Evolutionary conservation across 192 early-diverging fungal genomes (phyloP).

Genomic region (Neocallimastix lanati): DNA sequence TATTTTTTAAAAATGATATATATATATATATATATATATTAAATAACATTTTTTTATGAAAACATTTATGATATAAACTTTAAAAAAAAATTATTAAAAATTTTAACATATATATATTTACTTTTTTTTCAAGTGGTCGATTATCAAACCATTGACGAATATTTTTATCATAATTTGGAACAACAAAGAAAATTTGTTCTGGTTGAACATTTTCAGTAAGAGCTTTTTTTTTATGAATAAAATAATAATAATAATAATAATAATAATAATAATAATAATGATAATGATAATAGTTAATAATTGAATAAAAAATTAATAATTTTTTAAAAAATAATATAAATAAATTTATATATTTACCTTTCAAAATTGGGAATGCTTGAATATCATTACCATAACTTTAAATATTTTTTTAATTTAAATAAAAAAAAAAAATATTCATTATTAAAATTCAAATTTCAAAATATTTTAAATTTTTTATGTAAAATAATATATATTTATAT

Average conservation of each 20-base stretch:
- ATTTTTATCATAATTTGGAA: conserved; percentile 9
- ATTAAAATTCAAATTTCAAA: no score
- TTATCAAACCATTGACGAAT: conserved; percentile 11
- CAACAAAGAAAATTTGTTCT: conserved; percentile 9
- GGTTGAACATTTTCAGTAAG: conserved; percentile 2
- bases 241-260: background rate
- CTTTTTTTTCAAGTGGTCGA: background rate
- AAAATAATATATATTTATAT: no score
- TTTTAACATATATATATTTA: background rate
- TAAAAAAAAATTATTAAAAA: background rate
- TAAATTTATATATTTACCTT: conserved; percentile 12
- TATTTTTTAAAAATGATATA: no score
- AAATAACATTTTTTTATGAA: no score
- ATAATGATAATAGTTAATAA: no score
- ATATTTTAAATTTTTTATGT: no score
- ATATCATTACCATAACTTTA: conserved; percentile 22
- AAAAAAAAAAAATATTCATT: background rate
- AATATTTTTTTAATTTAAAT: no score
- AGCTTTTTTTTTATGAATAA: conserved; percentile 3
- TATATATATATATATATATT: no score
- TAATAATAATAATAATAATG: background rate
- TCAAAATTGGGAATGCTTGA: conserved; percentile 19
- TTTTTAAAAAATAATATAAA: background rate
- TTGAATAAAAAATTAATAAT: no score
- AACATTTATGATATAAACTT: no score